phyloP scores from a whole-genome alignment of 1,284 basidiomycete species.

The Malassezia brasiliensis region DNA sequence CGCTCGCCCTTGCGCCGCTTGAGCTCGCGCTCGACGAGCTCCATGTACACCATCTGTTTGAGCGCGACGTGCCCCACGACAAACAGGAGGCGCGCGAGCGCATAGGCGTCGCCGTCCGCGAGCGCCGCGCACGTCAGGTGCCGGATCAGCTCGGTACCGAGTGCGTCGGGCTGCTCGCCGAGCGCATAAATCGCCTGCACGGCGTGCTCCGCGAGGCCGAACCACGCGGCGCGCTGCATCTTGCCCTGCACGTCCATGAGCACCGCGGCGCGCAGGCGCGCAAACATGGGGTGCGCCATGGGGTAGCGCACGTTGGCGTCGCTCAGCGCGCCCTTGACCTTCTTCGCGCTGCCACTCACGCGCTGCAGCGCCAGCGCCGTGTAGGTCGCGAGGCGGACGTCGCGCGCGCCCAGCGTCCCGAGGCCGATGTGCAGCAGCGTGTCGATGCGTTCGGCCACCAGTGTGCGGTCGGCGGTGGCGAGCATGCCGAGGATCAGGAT shows the following conservation, averaged over 20 bases:
- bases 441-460: conserved; percentile 81
- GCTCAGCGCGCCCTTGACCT: conserved; percentile 72
- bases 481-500: conserved; percentile 95
- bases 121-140: conserved; percentile 69
- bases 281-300: conserved; percentile 80
- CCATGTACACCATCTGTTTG: conserved; percentile 93
- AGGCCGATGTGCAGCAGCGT: conserved; percentile 78
- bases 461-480: conserved; percentile 68
- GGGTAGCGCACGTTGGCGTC: conserved; percentile 78
- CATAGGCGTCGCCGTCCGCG: conserved; percentile 52
- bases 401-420: conserved; percentile 62
- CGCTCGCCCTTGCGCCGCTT: conserved; percentile 89
- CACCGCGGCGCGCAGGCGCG: conserved; percentile 64
- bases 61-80: conserved; percentile 91
- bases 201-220: conserved; percentile 87
- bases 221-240: conserved; percentile 51
- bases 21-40: conserved; percentile 92
- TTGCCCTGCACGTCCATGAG: conserved; percentile 21
- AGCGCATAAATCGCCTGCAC: conserved; percentile 92
- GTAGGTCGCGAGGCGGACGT: conserved; percentile 80
- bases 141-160: conserved; percentile 74
- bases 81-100: conserved; percentile 81
- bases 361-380: conserved; percentile 87
- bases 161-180: conserved; percentile 79
- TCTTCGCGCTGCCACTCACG: conserved; percentile 86